Conservation (phyloP, 176 grass and related monocot species). For the Guadua angustifolia region DNA sequence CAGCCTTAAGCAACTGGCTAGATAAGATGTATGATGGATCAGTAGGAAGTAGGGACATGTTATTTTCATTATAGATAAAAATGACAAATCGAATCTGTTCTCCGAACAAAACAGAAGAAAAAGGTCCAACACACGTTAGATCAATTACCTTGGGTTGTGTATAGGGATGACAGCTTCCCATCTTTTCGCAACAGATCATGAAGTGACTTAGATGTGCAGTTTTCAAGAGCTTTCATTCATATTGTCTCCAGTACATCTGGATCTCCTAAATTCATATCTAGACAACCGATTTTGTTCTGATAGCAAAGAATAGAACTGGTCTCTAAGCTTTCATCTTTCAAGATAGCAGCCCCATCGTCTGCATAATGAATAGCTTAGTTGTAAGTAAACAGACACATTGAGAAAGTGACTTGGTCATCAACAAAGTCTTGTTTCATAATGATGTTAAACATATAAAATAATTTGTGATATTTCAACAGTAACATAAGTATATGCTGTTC, state of each 20-base stretch:
- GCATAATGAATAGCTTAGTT: slow-evolving; percentile 26
- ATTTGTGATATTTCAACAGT: not conserved
- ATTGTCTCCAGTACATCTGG: slow-evolving; percentile 71
- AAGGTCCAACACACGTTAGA: slow-evolving; percentile 2
- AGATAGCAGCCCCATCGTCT: slow-evolving; percentile 60
- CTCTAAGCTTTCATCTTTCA: slow-evolving; percentile 63
- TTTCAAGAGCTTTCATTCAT: slow-evolving; percentile 84
- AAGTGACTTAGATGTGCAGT: slow-evolving; percentile 59
- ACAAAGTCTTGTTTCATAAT: slow-evolving; percentile 16
- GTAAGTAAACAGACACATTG: slow-evolving; percentile 38
- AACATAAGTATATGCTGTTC: not conserved
- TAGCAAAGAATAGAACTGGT: slow-evolving; percentile 59
- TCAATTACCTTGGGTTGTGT: slow-evolving; percentile 73
- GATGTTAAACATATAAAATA: not conserved
- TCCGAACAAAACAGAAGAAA: slow-evolving; percentile 29
- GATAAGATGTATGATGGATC: slow-evolving; percentile 33
- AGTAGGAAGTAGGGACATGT: slow-evolving; percentile 23
- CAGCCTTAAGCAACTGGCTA: slow-evolving; percentile 16
- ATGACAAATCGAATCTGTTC: slow-evolving; percentile 27
- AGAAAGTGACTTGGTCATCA: not conserved
- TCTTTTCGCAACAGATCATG: slow-evolving; percentile 68
- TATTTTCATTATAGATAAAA: slow-evolving; percentile 17
- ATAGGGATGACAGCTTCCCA: slow-evolving; percentile 76
- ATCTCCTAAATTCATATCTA: slow-evolving; percentile 66
- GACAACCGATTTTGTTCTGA: slow-evolving; percentile 52